Evolutionary conservation across 2,329 filamentous ascomycete species (phyloP).

Genomic region (Amesomyces nigricolor): DNA sequence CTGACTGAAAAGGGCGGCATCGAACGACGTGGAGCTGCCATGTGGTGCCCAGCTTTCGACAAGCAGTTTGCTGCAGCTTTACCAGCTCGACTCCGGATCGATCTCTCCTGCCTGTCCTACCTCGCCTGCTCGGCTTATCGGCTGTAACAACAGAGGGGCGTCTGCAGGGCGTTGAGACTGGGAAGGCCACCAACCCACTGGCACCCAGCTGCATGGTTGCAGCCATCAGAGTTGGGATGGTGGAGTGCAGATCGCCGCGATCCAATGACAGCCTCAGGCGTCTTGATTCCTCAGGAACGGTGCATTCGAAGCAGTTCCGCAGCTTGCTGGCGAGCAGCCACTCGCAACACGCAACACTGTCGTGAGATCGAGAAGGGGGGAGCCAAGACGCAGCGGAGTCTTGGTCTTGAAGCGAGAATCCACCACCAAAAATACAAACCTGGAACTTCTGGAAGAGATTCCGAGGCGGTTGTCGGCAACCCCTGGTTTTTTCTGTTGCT

Average conservation of each 20-base stretch:
- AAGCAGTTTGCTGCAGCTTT: slow-evolving; percentile 1
- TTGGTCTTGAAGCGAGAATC: background rate
- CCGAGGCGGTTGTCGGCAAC: background rate
- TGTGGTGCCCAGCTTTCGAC: slow-evolving; percentile 9
- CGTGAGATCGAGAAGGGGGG: background rate
- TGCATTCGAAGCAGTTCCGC: background rate
- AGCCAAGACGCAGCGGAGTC: background rate
- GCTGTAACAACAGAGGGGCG: slow-evolving; percentile 8
- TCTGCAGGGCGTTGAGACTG: slow-evolving; percentile 6
- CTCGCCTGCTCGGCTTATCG: slow-evolving; percentile 6
- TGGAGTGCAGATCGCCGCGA: background rate
- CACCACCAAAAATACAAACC: background rate
- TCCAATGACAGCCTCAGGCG: slow-evolving; percentile 4
- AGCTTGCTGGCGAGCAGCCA: background rate
- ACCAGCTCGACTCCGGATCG: slow-evolving; percentile 8
- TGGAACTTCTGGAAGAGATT: background rate
- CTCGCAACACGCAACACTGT: background rate
- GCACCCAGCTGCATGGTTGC: background rate
- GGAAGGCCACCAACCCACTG: background rate
- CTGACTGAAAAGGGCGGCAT: background rate
- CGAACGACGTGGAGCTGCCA: slow-evolving; percentile 13
- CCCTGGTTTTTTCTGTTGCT: background rate
- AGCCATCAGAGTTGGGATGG: background rate
- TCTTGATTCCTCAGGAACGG: background rate
- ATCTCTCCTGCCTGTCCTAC: slow-evolving; percentile 1